Evolutionary conservation across 805 yeast species (phyloP).

Genomic region (Ogataea nonfermentans): DNA sequence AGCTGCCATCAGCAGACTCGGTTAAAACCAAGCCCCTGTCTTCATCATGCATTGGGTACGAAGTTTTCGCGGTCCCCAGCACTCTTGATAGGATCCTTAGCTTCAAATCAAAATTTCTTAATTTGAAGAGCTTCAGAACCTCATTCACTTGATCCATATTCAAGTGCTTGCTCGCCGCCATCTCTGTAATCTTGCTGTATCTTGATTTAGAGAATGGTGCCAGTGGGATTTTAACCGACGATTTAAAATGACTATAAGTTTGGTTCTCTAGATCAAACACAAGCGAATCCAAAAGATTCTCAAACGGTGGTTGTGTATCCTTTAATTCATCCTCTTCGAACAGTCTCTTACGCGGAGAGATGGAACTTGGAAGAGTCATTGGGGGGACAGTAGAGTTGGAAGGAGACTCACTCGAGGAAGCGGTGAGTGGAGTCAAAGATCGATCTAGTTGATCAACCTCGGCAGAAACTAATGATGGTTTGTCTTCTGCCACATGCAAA

Average conservation of each 20-base stretch:
- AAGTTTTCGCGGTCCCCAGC: conserved; percentile 15
- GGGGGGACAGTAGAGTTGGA: conserved; percentile 1
- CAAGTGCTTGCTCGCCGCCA: conserved; percentile 19
- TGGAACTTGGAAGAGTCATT: conserved; percentile 6
- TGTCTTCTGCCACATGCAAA: not conserved
- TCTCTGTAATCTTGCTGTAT: conserved; percentile 12
- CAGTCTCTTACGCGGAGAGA: not conserved
- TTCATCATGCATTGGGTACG: conserved; percentile 16
- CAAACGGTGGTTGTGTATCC: not conserved
- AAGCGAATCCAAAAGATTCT: conserved; percentile 1
- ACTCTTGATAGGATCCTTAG: conserved; percentile 22
- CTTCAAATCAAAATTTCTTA: conserved; percentile 26
- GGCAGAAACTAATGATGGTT: no score
- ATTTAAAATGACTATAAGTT: conserved; percentile 13
- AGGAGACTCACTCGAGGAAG: conserved; percentile 3
- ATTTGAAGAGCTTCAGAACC: conserved; percentile 23
- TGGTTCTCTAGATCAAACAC: conserved; percentile 7
- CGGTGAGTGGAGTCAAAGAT: not conserved
- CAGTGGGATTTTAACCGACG: conserved; percentile 17
- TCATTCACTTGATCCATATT: conserved; percentile 19
- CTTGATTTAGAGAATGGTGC: conserved; percentile 16
- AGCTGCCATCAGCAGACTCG: conserved; percentile 17
- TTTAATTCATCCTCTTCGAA: conserved; percentile 3
- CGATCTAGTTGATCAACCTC: not conserved
- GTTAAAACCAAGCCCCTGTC: conserved; percentile 26